These are phyloP conservation scores for Arctium minus DNA, from an alignment of 129 eudicot genomes.

Conservation along the genomic window DNA sequence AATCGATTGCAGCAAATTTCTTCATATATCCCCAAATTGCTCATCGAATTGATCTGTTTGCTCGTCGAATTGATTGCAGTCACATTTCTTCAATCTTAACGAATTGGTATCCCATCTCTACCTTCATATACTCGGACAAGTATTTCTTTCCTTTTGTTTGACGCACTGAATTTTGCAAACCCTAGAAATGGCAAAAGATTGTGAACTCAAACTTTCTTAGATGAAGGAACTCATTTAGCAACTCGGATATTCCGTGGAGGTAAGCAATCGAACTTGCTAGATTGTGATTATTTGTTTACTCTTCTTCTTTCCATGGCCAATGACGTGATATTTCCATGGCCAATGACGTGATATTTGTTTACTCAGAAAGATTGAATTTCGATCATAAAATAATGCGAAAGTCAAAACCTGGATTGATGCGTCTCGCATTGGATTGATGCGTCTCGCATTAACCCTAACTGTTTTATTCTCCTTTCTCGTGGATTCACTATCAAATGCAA, in stretches of 20 bases:
- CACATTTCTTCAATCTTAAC: no score
- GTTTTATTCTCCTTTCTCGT: conserved; percentile 75
- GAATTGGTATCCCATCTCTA: not conserved
- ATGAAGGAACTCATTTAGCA: conserved; percentile 39
- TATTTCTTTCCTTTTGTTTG: not conserved
- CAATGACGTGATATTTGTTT: no score
- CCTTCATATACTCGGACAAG: not conserved
- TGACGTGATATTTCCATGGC: not conserved
- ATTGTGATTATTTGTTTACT: not conserved
- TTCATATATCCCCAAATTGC: no score
- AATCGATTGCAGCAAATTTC: no score
- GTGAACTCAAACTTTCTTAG: conserved; percentile 35
- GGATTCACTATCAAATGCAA: conserved; percentile 49
- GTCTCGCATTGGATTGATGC: conserved; percentile 44
- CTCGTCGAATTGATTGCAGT: no score
- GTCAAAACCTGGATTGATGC: conserved; percentile 48
- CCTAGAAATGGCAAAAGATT: conserved; percentile 16
- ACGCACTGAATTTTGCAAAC: no score
- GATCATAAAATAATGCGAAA: conserved; percentile 63
- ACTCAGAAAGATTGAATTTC: conserved; percentile 30
- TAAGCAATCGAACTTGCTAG: conserved; percentile 6
- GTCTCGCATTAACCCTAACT: conserved; percentile 57
- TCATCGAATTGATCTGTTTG: no score
- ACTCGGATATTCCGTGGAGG: conserved; percentile 55
- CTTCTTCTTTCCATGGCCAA: not conserved